Evolutionary conservation across 768 basidiomycete genomes (phyloP).

Genomic region (Dioszegia aurantiaca): DNA sequence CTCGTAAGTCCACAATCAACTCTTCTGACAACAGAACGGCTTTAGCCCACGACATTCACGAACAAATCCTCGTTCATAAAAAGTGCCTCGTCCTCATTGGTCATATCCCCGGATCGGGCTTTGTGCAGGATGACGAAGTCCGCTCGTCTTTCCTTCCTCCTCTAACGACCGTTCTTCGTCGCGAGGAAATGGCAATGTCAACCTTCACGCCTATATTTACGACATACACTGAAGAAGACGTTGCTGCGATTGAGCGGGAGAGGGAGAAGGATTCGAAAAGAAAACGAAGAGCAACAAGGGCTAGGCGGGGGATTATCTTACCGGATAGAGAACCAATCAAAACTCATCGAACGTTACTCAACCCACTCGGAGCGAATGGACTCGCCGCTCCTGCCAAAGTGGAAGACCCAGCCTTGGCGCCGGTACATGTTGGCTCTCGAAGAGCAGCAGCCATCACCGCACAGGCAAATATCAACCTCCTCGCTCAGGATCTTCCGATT

Average conservation of each 20-base stretch:
- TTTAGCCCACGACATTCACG: slow-evolving; percentile 90
- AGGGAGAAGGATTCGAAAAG: slow-evolving; percentile 83
- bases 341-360: slow-evolving; percentile 72
- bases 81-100: slow-evolving; percentile 88
- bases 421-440: slow-evolving; percentile 54
- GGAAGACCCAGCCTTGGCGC: slow-evolving; percentile 54
- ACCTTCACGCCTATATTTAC: slow-evolving; percentile 84
- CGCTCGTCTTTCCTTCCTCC: slow-evolving; percentile 82
- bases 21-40: slow-evolving; percentile 64
- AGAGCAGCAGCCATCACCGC: slow-evolving; percentile 91
- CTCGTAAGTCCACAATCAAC: slow-evolving; percentile 59
- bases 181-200: slow-evolving; percentile 65
- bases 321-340: slow-evolving; percentile 90
- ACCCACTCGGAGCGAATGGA: slow-evolving; percentile 42
- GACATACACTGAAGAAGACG: slow-evolving; percentile 80
- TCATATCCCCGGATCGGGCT: slow-evolving; percentile 74
- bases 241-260: slow-evolving; percentile 84
- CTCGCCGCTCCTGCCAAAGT: slow-evolving; percentile 9
- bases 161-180: slow-evolving; percentile 59
- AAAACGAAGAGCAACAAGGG: slow-evolving; percentile 73
- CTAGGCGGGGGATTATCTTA: slow-evolving; percentile 68
- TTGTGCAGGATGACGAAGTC: slow-evolving; percentile 84
- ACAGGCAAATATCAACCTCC: slow-evolving; percentile 72
- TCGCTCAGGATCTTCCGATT: slow-evolving; percentile 51
- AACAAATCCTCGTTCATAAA: slow-evolving; percentile 87